These are phyloP conservation scores for Lyophyllum atratum DNA, from an alignment of 768 basidiomycete species.

Conservation along the genomic window DNA sequence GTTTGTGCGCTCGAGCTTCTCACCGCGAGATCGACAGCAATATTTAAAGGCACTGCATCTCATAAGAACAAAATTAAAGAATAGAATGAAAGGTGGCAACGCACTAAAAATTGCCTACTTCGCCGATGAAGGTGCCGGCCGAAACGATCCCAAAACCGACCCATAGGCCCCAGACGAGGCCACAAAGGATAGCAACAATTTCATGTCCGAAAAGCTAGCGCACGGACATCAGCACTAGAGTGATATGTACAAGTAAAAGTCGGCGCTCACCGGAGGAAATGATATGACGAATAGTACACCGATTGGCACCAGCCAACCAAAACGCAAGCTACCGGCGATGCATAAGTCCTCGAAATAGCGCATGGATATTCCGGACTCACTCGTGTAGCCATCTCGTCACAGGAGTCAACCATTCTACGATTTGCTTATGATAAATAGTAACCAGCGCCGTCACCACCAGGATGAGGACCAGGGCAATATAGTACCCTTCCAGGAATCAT, in stretches of 20 bases:
- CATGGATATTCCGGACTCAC: conserved; percentile 35
- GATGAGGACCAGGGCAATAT: conserved; percentile 48
- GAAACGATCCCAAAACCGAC: conserved; percentile 84
- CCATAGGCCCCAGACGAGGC: conserved; percentile 90
- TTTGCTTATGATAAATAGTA: conserved; percentile 66
- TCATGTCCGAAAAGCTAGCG: conserved; percentile 86
- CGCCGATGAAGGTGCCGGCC: conserved; percentile 82
- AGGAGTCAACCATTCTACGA: conserved; percentile 70
- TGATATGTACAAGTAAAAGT: too few relatives aligned
- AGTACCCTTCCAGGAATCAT: conserved; percentile 41
- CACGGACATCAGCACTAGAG: neutral
- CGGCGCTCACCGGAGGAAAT: conserved; percentile 69
- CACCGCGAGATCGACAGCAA: conserved; percentile 72
- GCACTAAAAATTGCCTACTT: conserved; percentile 87
- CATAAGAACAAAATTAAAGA: neutral
- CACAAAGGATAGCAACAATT: conserved; percentile 85
- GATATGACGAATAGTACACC: conserved; percentile 81
- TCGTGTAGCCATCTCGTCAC: conserved; percentile 63
- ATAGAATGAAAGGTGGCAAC: conserved; percentile 21
- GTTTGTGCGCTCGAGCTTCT: conserved; percentile 65
- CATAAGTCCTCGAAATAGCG: neutral
- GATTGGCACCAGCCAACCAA: conserved; percentile 80
- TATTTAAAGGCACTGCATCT: conserved; percentile 75
- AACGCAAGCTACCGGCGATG: conserved; percentile 38
- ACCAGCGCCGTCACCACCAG: conserved; percentile 53